Evolutionary conservation across 371 early-diverging fungal species (phyloP).

Genomic region (Apophysomyces ossiformis): DNA sequence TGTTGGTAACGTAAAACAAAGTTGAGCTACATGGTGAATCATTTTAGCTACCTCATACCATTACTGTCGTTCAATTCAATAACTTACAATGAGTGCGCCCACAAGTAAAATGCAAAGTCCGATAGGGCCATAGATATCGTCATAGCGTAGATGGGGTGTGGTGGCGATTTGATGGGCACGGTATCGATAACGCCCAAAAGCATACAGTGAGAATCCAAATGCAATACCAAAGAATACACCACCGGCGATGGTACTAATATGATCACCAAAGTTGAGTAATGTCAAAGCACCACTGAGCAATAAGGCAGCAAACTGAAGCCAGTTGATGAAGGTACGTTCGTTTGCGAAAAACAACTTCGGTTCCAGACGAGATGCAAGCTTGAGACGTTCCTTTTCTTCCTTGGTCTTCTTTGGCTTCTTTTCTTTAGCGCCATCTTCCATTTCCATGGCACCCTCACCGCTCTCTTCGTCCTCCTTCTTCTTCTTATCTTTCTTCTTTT

Average conservation of each 20-base stretch:
- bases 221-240: slow-evolving; percentile 39
- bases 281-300: slow-evolving; percentile 72
- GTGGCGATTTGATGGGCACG: slow-evolving; percentile 43
- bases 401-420: slow-evolving; percentile 15
- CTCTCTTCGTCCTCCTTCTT: slow-evolving; percentile 19
- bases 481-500: slow-evolving; percentile 31
- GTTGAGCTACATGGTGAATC: not conserved
- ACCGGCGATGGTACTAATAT: slow-evolving; percentile 36
- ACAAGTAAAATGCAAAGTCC: slow-evolving; percentile 36
- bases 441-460: not conserved
- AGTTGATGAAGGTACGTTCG: slow-evolving; percentile 89
- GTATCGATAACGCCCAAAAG: slow-evolving; percentile 35
- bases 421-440: not conserved
- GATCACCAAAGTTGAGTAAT: slow-evolving; percentile 75
- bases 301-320: slow-evolving; percentile 79
- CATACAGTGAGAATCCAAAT: slow-evolving; percentile 35
- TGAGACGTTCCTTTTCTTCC: slow-evolving; percentile 1
- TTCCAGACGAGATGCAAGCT: slow-evolving; percentile 25
- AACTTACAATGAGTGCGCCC: slow-evolving; percentile 42
- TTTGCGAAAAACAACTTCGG: slow-evolving; percentile 87
- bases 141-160: slow-evolving; percentile 34
- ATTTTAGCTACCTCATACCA: not conserved
- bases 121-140: slow-evolving; percentile 44
- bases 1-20: slow-evolving; percentile 3
- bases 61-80: not conserved